These are phyloP conservation scores for Alnus rubra DNA, from an alignment of 306 rosid species.

Conservation along the genomic window DNA sequence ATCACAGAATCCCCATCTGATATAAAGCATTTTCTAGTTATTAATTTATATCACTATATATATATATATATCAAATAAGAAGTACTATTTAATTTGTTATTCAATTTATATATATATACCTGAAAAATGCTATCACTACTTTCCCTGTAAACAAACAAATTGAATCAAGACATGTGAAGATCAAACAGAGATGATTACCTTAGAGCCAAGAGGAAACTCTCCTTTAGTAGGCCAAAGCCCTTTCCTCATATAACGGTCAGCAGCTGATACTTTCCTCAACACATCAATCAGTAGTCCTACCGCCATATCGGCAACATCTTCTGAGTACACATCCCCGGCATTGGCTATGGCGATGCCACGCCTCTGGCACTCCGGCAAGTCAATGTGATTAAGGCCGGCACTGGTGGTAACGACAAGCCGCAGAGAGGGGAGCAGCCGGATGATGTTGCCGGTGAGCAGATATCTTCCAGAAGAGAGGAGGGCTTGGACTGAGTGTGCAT, in stretches of 20 bases:
- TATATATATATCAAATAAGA: too few relatives aligned
- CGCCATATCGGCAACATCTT: constrained; percentile 55
- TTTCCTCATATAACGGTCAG: constrained; percentile 33
- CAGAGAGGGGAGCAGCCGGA: constrained; percentile 43
- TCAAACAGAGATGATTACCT: constrained; percentile 25
- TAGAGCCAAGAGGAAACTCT: constrained; percentile 39
- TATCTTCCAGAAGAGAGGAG: constrained; percentile 14
- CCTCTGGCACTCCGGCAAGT: constrained; percentile 47
- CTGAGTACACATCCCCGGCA: constrained; percentile 36
- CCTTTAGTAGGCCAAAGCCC: constrained; percentile 13
- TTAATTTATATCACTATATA: too few relatives aligned
- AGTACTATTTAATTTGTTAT: too few relatives aligned
- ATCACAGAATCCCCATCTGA: too few relatives aligned
- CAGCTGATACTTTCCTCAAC: constrained; percentile 32
- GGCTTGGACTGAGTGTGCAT: constrained; percentile 33
- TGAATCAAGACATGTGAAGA: too few relatives aligned
- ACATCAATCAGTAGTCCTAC: constrained; percentile 56
- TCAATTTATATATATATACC: too few relatives aligned
- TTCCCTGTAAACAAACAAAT: neutral
- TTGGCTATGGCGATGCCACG: constrained; percentile 43
- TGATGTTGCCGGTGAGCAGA: constrained; percentile 14
- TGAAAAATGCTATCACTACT: neutral
- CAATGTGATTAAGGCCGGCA: constrained; percentile 45
- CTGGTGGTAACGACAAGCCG: constrained; percentile 37
- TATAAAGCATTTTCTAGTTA: too few relatives aligned